Evolutionary conservation across 106 monocot genomes (phyloP).

Genomic region (Platanthera guangdongensis): DNA sequence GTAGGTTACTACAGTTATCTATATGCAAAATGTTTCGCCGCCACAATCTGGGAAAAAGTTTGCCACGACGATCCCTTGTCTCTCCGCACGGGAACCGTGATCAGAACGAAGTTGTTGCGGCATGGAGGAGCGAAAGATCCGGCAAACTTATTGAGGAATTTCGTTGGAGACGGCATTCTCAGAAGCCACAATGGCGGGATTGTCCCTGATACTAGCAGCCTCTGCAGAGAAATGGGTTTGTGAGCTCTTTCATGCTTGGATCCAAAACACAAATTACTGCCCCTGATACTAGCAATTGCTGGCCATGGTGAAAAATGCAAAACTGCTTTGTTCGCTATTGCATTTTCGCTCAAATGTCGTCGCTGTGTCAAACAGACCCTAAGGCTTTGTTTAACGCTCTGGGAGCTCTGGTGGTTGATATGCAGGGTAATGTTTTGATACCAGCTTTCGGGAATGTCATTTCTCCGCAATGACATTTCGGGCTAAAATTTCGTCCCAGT

Average conservation of each 20-base stretch:
- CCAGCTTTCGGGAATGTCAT: no score
- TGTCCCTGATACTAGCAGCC: conserved; percentile 54
- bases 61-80: conserved; percentile 79
- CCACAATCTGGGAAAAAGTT: conserved; percentile 81
- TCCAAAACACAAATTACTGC: neutral
- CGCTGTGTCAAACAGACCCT: no score
- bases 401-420: no score
- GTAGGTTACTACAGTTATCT: conserved; percentile 92
- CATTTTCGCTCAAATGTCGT: no score
- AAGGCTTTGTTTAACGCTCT: no score
- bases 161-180: conserved; percentile 40
- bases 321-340: no score
- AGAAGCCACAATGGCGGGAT: conserved; percentile 40
- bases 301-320: no score
- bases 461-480: no score
- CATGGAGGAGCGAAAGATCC: conserved; percentile 85
- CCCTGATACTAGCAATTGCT: no score
- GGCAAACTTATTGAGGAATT: conserved; percentile 39
- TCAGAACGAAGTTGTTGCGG: conserved; percentile 54
- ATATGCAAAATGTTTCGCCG: conserved; percentile 81
- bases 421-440: no score
- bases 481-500: no score
- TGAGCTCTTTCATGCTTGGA: neutral
- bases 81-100: conserved; percentile 34
- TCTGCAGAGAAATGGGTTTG: conserved; percentile 44